Evolutionary conservation across 805 yeast species (phyloP).

Genomic region (Priceomyces melissophilus): DNA sequence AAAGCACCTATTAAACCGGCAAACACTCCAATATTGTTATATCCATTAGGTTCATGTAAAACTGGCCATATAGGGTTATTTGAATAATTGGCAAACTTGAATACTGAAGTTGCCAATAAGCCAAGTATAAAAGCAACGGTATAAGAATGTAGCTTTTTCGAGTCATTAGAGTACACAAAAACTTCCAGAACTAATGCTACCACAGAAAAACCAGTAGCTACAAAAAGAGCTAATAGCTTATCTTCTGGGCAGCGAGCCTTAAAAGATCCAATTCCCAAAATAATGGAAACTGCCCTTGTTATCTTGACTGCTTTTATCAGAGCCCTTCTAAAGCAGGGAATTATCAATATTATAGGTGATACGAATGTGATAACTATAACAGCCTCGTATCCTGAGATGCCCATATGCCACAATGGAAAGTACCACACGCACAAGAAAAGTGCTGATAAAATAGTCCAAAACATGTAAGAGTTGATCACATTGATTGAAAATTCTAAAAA

Average conservation of each 20-base stretch:
- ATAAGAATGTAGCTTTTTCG: constrained; percentile 39
- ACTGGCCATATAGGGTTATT: constrained; percentile 97
- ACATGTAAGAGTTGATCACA: constrained; percentile 64
- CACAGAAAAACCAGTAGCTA: constrained; percentile 63
- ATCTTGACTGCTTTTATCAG: constrained; percentile 48
- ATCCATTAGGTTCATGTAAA: constrained; percentile 78
- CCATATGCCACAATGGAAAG: constrained; percentile 98
- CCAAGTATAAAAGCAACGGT: constrained; percentile 66
- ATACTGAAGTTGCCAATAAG: constrained; percentile 63
- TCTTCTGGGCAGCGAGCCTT: constrained; percentile 62
- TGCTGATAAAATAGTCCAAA: constrained; percentile 83
- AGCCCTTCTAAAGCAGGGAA: constrained; percentile 37
- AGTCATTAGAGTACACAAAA: constrained; percentile 25
- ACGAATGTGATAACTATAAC: constrained; percentile 50
- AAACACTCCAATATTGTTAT: constrained; percentile 64
- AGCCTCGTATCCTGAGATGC: constrained; percentile 91
- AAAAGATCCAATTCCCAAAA: constrained; percentile 76
- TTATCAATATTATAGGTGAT: constrained; percentile 54
- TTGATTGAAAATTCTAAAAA: constrained; percentile 40
- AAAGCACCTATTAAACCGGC: constrained; percentile 63
- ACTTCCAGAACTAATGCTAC: constrained; percentile 59
- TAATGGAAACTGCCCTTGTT: constrained; percentile 51
- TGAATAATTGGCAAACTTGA: constrained; percentile 73
- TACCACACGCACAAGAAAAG: constrained; percentile 89
- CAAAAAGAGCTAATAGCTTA: constrained; percentile 61